Evolutionary conservation across 176 grass and related monocot species (phyloP), one percentile per base, ranked within the genome.

Genomic region (Puccinellia tenuiflora): DNA sequence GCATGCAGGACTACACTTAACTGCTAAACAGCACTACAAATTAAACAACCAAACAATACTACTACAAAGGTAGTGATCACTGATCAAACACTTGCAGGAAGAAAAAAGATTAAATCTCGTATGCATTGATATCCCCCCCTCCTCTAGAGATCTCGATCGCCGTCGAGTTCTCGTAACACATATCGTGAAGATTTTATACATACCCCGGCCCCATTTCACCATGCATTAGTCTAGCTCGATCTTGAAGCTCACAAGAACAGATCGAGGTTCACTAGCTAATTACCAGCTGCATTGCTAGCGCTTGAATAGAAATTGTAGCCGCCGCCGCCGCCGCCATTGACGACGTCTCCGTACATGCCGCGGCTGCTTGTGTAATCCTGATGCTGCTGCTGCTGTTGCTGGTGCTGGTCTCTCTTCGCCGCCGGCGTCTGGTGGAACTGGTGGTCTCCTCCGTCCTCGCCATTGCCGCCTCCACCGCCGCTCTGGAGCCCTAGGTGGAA

Each of bases 401-500:
- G 60, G 5, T 63, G 24, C 5, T 63, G 16, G 26, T 74, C 81
- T 54, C 68, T 57, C 80, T 83, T 74, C 12, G 39, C 42, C 35
- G 37, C 15, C 68, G 13, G 60, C 28, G 60, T 63, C 24, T 73
- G 22, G 15, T 61, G 68, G 38, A 62, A 61, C 68, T 74, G 70
- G 1, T 51, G 25, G 8, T 45, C 38, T 81, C 79, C 15, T 31
- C 51, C 80, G 25, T 71, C 37, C 12, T 56, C 35, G 24, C 52
- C 18, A 24, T 81, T 50, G 34, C 52, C 51, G 20, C 3, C 30
- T 2, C 12, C 26, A 43, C 59, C 33, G 21, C 53, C 81, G 13
- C 68, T 71, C 38, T 74, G 24, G 45, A 83, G 42, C 81, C 81
- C 81, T 62, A 74, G 38, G 15, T 83, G 81, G 53, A 83, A 73